Evolutionary conservation across 129 eudicot species (phyloP), one percentile per base, ranked within the genome.

Genomic region (Flaveria ramosissima): DNA sequence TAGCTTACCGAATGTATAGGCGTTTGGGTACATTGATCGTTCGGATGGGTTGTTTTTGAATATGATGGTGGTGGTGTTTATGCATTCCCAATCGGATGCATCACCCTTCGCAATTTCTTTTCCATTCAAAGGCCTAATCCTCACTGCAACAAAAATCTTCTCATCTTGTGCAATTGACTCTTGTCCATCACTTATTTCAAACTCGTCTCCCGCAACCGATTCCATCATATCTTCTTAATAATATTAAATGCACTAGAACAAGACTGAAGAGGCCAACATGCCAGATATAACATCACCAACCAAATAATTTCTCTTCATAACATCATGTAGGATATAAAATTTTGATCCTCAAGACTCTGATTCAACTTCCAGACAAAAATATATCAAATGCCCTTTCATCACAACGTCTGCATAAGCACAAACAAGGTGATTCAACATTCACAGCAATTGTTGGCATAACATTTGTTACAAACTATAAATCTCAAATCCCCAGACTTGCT

Each of bases 71-170:
- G 77, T 83, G 77, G 83, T 77, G 66, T 89, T 84, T 85, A 90
- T 69, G 79, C 93, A 90, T 82, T 91, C 97, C 97, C 98, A 94
- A 68, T 89, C 97, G 0, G 85, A 69, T 42, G 45, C 74, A 76
- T 91, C 97, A 78, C 89, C 86, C 55, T 74, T 81, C 21, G 86
- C 68, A 2, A 77, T 42, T 83, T 94, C 98, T 77, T 78, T 89
- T 46, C 86, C 93, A 72, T 84, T 91, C 74, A 94, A 73, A 87
- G 98, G 98, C 88, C 93, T 84, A 75, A 94, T 21, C 76, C 98
- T 84, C 24, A 94, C 92, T 15, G 97, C 82, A 63, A 94, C 98
- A 73, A 80, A 81, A 50, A 94, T 94, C 86, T 83, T 94, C 89
- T 94, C 98, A 52, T 86, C 92, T 11, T 79, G 82, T 71, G 77